A percentile compares a stretch with the other conserved stretches of the same genome.
phyloP scores from a whole-genome alignment of 2,329 filamentous ascomycete species.

The Cladosporium cucumerinum region DNA sequence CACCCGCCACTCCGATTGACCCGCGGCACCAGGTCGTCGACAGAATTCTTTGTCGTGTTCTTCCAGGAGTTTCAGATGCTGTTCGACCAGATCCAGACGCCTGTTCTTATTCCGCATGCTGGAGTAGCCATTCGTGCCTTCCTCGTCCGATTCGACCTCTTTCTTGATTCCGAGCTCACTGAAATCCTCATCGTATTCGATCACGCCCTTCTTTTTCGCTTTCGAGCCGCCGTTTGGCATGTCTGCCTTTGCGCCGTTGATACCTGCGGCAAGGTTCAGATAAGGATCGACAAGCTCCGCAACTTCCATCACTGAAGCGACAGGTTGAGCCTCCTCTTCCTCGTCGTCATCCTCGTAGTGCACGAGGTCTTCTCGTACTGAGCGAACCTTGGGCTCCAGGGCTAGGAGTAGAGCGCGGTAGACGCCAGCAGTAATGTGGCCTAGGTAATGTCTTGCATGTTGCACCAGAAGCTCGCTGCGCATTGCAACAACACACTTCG shows the following conservation, averaged over 20 bases:
- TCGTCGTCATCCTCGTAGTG: constrained; percentile 43
- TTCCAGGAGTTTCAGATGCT: constrained; percentile 69
- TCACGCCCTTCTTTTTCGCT: constrained; percentile 27
- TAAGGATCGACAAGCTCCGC: constrained; percentile 40
- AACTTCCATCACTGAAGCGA: constrained; percentile 41
- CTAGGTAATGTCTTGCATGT: constrained; percentile 68
- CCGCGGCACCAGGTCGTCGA: constrained; percentile 60
- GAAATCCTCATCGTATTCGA: constrained; percentile 24
- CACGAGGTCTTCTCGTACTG: constrained; percentile 60
- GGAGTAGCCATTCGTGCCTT: constrained; percentile 20
- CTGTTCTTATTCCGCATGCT: constrained; percentile 21
- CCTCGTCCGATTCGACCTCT: constrained; percentile 30
- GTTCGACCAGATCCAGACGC: constrained; percentile 59
- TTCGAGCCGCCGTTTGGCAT: constrained; percentile 27
- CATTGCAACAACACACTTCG: constrained; percentile 77
- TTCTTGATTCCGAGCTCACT: constrained; percentile 30
- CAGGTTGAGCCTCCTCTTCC: constrained; percentile 33
- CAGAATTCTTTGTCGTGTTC: constrained; percentile 68
- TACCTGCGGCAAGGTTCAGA: constrained; percentile 38
- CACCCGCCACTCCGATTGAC: constrained; percentile 71
- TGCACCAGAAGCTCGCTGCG: constrained; percentile 74
- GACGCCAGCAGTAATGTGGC: constrained; percentile 70
- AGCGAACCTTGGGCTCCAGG: constrained; percentile 64
- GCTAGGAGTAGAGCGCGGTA: constrained; percentile 71
- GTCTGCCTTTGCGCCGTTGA: constrained; percentile 24